phyloP scores from a whole-genome alignment of 2,329 filamentous ascomycete genomes.

The Scedosporium boydii region DNA sequence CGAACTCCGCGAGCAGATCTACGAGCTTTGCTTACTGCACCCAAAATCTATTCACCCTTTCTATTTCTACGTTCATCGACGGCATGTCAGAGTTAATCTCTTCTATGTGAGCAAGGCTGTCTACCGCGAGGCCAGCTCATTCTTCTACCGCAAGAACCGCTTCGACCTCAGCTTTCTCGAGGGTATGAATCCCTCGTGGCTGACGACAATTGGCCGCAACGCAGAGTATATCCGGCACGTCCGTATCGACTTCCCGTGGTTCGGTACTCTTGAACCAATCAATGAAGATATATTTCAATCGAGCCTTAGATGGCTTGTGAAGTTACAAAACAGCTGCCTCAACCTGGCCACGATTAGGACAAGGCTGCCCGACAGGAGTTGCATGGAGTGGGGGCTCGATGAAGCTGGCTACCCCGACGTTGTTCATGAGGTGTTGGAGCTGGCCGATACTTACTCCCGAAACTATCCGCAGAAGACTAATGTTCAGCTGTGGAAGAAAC shows the following conservation, averaged over 20 bases:
- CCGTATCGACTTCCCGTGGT: not conserved
- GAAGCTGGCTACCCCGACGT: not conserved
- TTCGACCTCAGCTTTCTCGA: not conserved
- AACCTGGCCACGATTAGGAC: not conserved
- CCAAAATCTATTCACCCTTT: not conserved
- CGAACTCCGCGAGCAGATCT: not conserved
- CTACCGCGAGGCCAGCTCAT: not conserved
- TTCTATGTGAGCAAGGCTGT: not conserved
- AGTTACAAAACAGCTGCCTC: not conserved
- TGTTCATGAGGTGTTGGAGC: not conserved
- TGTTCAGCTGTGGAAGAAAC: not conserved
- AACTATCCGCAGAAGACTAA: not conserved
- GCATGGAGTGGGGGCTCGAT: not conserved
- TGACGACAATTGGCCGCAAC: not conserved
- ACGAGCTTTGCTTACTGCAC: not conserved
- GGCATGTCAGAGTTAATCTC: not conserved
- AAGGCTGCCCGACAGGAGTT: not conserved
- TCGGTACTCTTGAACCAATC: not conserved
- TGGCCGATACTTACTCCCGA: not conserved
- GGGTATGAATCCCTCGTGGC: not conserved
- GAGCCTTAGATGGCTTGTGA: not conserved
- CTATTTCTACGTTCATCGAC: not conserved
- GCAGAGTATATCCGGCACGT: not conserved
- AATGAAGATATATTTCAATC: too few species aligned
- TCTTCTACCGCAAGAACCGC: not conserved